Base-by-base conservation (phyloP, 163 green algal species). In the Trebouxia gelatinosa region DNA sequence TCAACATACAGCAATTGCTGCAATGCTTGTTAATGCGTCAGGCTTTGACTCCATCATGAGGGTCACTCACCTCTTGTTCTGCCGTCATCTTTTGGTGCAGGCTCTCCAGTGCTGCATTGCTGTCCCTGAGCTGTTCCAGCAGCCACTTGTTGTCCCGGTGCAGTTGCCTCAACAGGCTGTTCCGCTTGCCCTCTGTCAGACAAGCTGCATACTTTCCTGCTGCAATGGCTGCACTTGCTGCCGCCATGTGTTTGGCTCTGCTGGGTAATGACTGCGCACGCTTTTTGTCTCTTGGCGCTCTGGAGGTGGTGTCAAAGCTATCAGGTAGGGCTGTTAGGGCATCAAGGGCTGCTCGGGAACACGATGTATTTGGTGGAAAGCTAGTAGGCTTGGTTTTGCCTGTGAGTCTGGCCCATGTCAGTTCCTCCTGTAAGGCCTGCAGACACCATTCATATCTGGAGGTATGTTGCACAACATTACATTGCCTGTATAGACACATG, bases 111-210 rank as follows among this genome's bases (percentile, higher is more conserved):
- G 43, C 46, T 43, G 23, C 34, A 39, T 67, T 59, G 34, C 40
- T 67, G 46, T 48, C 46, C 32, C 13, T 65, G 13, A 78, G 31
- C 29, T 65, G 54, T 5, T 31, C 13, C 34, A 66, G 21, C 32
- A 78, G 50, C 70, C 70, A 78, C 2, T 17, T 29, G 34, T 78
- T 78, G 48, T 78, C 70, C 32, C 46, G 66, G 32, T 78, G 48
- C 70, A 78, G 32, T 50, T 75, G 67, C 9, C 29, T 39, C 40
- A 75, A 59, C 40, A 75, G 17, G 67, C 40, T 75, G 67, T 39
- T 59, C 17, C n/a, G 39, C 67, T 75, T 35, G 5, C 0, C 6
- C 6, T 32, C 0, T 28, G 39, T 58, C 39, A 75, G 40, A 13
- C 29, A 16, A 61, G 38, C n/a, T 23, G 23, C 35, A 35, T 31